Evolutionary conservation across 2,329 filamentous ascomycete genomes (phyloP), one percentile per base, ranked within the genome.

Genomic region (Penicillium brasilianum): DNA sequence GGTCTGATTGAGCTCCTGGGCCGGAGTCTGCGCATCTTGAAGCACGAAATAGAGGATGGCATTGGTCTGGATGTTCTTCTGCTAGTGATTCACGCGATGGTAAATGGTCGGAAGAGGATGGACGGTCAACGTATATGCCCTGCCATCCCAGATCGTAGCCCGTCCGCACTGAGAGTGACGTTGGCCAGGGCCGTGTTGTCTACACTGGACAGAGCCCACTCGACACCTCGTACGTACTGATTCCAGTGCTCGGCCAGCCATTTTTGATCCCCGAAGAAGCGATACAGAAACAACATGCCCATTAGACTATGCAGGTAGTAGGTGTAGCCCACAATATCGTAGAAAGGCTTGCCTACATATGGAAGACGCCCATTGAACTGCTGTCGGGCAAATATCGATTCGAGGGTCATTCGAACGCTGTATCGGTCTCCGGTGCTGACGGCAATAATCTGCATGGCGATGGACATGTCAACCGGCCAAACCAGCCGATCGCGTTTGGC

Each of bases 401-500:
- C 78, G 1, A 87, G 62, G 0, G 82, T 82, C 61, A 84, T 84
- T 18, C 78, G 77, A 8, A 85, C 76, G 37, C 80, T 80, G 20
- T 80, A 76, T 52, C 85, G 72, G 65, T 86, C 84, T 30, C 82
- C 81, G 0, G 84, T 87, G 8, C 82, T 84, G 2, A 86, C 81
- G 10, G 84, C 81, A 13, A 85, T 80, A 34, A 77, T 80, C 2
- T 85, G 84, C 0, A 85, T 77, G 4, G 84, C 82, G 61, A 87
- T 84, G 4, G 81, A 80, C 78, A 88, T 85, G 68, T 89, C 87
- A 1, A 86, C 86, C 11, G 86, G 82, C 85, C 85, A 88, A 2
- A 88, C 82, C 1, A 77, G 72, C 1, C 77, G 71, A 60, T 80
- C 78, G 2, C 78, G 71, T 53, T 80, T 79, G 13, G 75, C 77